Conservation (phyloP, 495 filamentous ascomycete species). For the Xylaria intraflava region DNA sequence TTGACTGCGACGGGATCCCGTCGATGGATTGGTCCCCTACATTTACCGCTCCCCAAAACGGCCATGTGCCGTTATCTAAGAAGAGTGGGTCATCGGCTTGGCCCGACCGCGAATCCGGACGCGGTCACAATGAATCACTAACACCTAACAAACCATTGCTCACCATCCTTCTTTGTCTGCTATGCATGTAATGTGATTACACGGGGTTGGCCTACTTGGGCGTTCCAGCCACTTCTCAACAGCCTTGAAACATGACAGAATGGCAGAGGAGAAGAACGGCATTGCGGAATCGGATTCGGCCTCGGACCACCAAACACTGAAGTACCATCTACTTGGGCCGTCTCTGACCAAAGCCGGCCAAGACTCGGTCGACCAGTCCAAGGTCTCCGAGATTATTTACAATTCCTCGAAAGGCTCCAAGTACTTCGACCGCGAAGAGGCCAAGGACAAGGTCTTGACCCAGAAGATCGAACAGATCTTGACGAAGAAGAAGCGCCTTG, state of each 20-base stretch:
- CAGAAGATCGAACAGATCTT: conserved; percentile 80
- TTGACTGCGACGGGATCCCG: too few species aligned
- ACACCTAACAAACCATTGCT: too few species aligned
- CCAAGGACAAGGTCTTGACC: conserved; percentile 73
- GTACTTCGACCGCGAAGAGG: conserved; percentile 90
- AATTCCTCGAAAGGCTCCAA: conserved; percentile 95
- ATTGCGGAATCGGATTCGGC: conserved; percentile 11
- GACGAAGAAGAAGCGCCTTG: conserved; percentile 66
- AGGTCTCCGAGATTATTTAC: conserved; percentile 89
- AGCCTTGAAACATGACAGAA: not conserved
- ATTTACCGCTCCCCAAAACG: too few species aligned
- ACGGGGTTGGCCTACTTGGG: not conserved
- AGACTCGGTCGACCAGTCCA: conserved; percentile 85
- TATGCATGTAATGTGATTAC: conserved; percentile 3
- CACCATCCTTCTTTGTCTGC: too few species aligned
- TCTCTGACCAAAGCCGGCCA: conserved; percentile 93
- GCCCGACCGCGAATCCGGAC: too few species aligned
- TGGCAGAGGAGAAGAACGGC: conserved; percentile 2
- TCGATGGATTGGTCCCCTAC: too few species aligned
- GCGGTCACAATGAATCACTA: too few species aligned
- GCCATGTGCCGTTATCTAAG: too few species aligned
- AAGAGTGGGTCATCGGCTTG: too few species aligned
- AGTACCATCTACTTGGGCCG: conserved; percentile 74
- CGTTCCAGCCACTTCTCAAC: not conserved
- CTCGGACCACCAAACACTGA: conserved; percentile 38